Percentiles rank a stretch among this genome's conserved stretches.
Conservation (phyloP, 805 yeast genomes). For the Starmerella floris region DNA sequence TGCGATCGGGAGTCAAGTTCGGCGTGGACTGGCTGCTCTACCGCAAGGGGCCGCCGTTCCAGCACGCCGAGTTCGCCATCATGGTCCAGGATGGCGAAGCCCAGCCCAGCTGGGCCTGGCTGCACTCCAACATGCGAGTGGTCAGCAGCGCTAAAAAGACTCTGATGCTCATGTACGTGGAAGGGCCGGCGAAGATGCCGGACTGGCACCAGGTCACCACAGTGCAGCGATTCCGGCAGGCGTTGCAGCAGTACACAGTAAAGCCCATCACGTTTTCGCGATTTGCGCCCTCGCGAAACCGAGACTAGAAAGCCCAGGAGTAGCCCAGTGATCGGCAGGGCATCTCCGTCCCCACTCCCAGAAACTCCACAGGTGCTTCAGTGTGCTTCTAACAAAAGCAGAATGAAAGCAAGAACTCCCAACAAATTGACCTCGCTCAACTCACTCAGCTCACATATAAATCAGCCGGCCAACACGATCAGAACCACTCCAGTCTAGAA, state of each 20-base stretch:
- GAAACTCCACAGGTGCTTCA: too few species aligned
- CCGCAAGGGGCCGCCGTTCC: slow-evolving; percentile 86
- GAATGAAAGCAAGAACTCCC: background rate
- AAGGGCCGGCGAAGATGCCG: slow-evolving; percentile 32
- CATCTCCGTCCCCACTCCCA: too few species aligned
- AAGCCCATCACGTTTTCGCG: slow-evolving; percentile 59
- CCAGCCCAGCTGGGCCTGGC: slow-evolving; percentile 42
- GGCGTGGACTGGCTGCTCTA: slow-evolving; percentile 78
- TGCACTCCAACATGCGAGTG: slow-evolving; percentile 61
- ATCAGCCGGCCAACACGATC: too few species aligned
- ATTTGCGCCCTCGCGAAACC: slow-evolving; percentile 74
- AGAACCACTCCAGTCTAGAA: too few species aligned
- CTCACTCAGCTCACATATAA: too few species aligned
- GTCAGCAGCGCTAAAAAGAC: slow-evolving; percentile 77
- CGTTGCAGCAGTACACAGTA: slow-evolving; percentile 37
- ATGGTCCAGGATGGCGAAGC: slow-evolving; percentile 34
- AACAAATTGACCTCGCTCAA: background rate
- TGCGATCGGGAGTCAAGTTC: slow-evolving; percentile 78
- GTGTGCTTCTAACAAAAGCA: background rate
- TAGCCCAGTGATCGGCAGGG: too few species aligned
- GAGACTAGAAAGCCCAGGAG: too few species aligned
- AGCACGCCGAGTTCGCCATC: slow-evolving; percentile 81
- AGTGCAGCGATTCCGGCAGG: slow-evolving; percentile 24
- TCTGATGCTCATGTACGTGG: slow-evolving; percentile 55
- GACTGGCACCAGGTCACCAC: slow-evolving; percentile 17